phyloP scores from a whole-genome alignment of 1,139 yeast genomes.

The Saccharomyces hybrid region DNA sequence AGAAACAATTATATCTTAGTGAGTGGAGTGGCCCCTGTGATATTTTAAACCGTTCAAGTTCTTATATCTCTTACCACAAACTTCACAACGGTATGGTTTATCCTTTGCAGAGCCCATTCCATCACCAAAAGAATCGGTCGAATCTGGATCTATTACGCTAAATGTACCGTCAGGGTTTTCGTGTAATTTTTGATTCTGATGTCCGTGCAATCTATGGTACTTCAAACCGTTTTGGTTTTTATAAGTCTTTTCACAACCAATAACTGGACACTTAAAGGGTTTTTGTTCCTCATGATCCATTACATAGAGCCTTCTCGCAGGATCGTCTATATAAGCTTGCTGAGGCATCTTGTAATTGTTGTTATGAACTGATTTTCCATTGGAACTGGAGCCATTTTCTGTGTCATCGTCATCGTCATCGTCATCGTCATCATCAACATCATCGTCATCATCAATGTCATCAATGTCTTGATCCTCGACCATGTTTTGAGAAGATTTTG shows the following conservation, averaged over 20 bases:
- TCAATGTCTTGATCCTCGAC: conserved; percentile 14
- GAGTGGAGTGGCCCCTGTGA: conserved; percentile 96
- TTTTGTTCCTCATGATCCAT: conserved; percentile 88
- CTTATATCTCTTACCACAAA: conserved; percentile 94
- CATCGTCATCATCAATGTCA: conserved; percentile 17
- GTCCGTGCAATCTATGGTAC: conserved; percentile 94
- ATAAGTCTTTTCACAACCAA: conserved; percentile 95
- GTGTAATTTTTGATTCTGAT: conserved; percentile 86
- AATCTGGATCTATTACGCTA: conserved; percentile 86
- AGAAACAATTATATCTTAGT: conserved; percentile 35
- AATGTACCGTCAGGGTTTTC: conserved; percentile 91
- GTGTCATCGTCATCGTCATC: conserved; percentile 31
- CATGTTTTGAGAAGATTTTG: conserved; percentile 7
- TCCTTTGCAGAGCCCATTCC: conserved; percentile 93
- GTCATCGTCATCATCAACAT: conserved; percentile 29
- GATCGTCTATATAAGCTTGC: conserved; percentile 75
- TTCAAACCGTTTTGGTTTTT: conserved; percentile 96
- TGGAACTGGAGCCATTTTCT: conserved; percentile 23
- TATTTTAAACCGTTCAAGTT: conserved; percentile 92
- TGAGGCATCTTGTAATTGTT: conserved; percentile 24
- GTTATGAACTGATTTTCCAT: background rate
- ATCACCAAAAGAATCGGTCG: conserved; percentile 68
- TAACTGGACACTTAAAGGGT: conserved; percentile 96
- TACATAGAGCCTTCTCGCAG: conserved; percentile 87
- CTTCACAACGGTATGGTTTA: conserved; percentile 96